Conservation (phyloP, 202 grass and related monocot genomes). For the Hordeum pubiflorum region DNA sequence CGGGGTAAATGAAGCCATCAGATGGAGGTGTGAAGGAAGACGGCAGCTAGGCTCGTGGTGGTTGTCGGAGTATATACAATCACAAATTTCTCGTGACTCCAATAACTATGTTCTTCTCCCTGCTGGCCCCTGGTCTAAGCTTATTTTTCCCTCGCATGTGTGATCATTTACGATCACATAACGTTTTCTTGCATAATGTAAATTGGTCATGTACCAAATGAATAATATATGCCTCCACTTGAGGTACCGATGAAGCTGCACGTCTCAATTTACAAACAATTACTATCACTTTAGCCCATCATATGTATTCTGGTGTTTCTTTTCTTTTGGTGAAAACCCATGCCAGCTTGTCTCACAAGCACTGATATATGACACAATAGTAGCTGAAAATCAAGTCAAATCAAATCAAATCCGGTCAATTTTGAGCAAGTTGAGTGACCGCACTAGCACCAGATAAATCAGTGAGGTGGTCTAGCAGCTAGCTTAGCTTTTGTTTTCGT, state of each 20-base stretch:
- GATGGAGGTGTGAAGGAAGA: not conserved
- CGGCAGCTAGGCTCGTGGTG: not conserved
- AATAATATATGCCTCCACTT: no score
- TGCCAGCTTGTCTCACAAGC: not conserved
- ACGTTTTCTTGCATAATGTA: no score
- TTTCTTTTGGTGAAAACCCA: not conserved
- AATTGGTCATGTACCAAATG: no score
- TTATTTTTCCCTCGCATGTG: not conserved
- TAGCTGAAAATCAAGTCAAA: not conserved
- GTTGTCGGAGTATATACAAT: not conserved
- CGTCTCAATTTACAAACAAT: not conserved
- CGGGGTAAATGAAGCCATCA: not conserved
- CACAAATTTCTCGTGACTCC: not conserved
- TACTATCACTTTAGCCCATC: not conserved
- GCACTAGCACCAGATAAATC: not conserved
- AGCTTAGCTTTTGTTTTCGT: not conserved
- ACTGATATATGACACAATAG: not conserved
- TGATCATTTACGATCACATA: no score
- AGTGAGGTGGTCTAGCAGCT: conserved; percentile 6
- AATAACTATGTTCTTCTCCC: not conserved
- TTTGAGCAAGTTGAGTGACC: not conserved
- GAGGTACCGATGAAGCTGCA: no score
- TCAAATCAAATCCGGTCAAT: not conserved
- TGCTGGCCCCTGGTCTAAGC: not conserved
- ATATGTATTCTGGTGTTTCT: not conserved